phyloP scores from a whole-genome alignment of 2,329 filamentous ascomycete genomes.

The Orbilia brochopaga region DNA sequence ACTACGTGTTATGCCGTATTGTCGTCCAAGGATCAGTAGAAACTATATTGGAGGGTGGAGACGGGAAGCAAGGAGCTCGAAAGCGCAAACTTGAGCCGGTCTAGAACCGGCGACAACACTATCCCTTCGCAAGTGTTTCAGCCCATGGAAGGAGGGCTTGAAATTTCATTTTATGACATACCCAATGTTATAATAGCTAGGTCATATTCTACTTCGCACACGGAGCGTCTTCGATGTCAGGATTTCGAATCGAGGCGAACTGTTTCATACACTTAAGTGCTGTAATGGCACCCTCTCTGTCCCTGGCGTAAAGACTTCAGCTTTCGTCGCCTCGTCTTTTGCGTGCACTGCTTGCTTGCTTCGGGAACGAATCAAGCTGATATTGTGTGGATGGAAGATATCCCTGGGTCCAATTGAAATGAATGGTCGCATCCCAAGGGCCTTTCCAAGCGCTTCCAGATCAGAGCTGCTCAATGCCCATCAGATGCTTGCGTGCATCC shows the following conservation, averaged over 20 bases:
- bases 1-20: background rate
- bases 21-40: background rate
- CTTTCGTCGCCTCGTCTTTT: background rate
- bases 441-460: background rate
- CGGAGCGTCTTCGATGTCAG: background rate
- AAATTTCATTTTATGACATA: no score
- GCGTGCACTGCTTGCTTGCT: background rate
- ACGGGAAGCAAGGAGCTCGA: no score
- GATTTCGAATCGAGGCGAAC: background rate
- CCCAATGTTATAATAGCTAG: no score
- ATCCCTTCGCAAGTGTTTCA: no score
- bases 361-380: background rate
- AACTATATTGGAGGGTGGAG: no score
- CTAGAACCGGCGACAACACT: no score
- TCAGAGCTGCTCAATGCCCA: background rate
- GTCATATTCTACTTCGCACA: no score
- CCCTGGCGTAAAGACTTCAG: background rate
- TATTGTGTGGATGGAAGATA: background rate
- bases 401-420: constrained; percentile 6
- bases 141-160: no score
- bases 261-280: background rate
- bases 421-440: background rate
- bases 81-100: no score
- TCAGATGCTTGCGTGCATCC: constrained; percentile 1
- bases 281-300: background rate